These are phyloP conservation scores for Penicillium soppii DNA, from an alignment of 495 filamentous ascomycete species.

Conservation along the genomic window DNA sequence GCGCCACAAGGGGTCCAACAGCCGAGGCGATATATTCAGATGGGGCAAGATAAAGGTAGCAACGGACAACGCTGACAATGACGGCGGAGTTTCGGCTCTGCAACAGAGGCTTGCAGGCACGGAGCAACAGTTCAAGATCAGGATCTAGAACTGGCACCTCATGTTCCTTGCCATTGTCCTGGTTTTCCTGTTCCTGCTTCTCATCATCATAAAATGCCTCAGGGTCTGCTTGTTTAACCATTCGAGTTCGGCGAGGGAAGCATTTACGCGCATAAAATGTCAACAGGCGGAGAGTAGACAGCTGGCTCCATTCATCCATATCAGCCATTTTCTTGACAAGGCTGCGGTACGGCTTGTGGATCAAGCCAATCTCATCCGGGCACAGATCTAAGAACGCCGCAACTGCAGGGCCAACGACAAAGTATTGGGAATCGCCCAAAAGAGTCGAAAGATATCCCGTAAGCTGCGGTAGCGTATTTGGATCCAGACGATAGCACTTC, in stretches of 20 bases:
- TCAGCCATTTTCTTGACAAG: conserved; percentile 89
- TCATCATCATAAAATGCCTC: conserved; percentile 81
- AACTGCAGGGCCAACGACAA: conserved; percentile 89
- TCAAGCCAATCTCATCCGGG: conserved; percentile 77
- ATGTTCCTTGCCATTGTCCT: conserved; percentile 49
- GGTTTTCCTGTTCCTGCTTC: conserved; percentile 44
- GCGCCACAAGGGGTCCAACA: conserved; percentile 79
- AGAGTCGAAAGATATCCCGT: conserved; percentile 74
- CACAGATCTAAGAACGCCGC: conserved; percentile 86
- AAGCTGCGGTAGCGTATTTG: conserved; percentile 78
- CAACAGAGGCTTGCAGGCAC: conserved; percentile 75
- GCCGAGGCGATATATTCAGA: conserved; percentile 66
- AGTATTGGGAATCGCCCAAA: conserved; percentile 89
- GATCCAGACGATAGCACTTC: conserved; percentile 94
- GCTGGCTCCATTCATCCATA: conserved; percentile 98
- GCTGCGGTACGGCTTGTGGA: conserved; percentile 84
- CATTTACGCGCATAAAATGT: conserved; percentile 81
- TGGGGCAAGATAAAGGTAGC: conserved; percentile 80
- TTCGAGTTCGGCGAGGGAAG: conserved; percentile 71
- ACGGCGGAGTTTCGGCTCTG: conserved; percentile 92
- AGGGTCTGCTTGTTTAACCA: conserved; percentile 49
- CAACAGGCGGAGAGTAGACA: conserved; percentile 77
- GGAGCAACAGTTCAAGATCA: conserved; percentile 80
- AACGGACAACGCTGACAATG: conserved; percentile 80
- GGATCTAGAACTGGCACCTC: conserved; percentile 67